phyloP scores from a whole-genome alignment of 345 rosid species.

The Rhodamnia argentea region DNA sequence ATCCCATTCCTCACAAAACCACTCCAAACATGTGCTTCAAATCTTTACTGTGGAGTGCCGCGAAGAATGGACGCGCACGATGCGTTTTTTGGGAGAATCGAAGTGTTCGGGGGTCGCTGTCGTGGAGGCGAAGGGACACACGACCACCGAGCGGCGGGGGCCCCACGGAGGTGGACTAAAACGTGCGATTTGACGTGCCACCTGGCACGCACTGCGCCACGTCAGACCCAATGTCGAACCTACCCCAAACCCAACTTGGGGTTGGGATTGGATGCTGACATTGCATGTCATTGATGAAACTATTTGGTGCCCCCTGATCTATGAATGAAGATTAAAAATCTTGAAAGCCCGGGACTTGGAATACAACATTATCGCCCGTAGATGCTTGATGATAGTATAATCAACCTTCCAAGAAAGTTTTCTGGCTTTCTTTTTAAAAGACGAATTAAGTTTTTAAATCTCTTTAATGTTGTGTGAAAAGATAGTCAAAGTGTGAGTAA shows the following conservation, averaged over 20 bases:
- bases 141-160: not conserved
- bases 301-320: not conserved
- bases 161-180: not conserved
- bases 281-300: not conserved
- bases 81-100: not conserved
- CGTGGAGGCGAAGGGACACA: not conserved
- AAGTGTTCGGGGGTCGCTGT: not conserved
- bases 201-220: not conserved
- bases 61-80: not conserved
- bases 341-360: not conserved
- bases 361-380: no score
- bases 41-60: not conserved
- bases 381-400: no score
- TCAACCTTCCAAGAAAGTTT: no score
- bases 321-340: not conserved
- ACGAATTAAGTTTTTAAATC: not conserved
- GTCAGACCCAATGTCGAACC: not conserved
- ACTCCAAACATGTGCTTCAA: not conserved
- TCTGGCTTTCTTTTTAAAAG: no score
- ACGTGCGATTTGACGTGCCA: not conserved
- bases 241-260: not conserved
- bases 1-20: no score
- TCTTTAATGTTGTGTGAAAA: not conserved
- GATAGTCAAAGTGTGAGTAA: not conserved
- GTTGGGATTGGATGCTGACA: not conserved